These are phyloP conservation scores for Mycena capillaripes DNA, from an alignment of 768 basidiomycete genomes.

Conservation along the genomic window DNA sequence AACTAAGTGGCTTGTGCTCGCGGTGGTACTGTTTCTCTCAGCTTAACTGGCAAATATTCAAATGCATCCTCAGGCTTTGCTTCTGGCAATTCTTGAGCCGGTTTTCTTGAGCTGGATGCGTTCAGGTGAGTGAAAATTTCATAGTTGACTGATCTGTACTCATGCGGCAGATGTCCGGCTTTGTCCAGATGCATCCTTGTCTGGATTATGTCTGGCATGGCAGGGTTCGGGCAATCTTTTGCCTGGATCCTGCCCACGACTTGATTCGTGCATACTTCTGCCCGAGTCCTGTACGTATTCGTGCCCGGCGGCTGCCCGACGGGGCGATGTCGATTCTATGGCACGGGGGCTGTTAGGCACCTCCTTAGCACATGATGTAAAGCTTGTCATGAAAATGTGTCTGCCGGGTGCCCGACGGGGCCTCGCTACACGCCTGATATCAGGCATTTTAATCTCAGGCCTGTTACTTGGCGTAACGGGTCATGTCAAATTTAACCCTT, in stretches of 20 bases:
- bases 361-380: conserved; percentile 10
- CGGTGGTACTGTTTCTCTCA: too few relatives aligned
- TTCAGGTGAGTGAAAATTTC: neutral
- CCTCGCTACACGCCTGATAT: neutral
- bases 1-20: too few relatives aligned
- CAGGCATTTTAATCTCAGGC: neutral
- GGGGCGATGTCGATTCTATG: neutral
- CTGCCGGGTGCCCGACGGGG: neutral
- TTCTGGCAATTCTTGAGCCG: too few relatives aligned
- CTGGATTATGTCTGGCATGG: neutral
- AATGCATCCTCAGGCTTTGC: too few relatives aligned
- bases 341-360: neutral
- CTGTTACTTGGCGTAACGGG: neutral
- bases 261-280: neutral
- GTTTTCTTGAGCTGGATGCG: neutral
- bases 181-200: neutral
- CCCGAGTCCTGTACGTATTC: neutral
- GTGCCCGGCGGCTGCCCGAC: conserved; percentile 2
- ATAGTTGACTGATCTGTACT: neutral
- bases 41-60: too few relatives aligned
- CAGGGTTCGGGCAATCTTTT: neutral
- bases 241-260: neutral
- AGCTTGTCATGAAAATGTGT: neutral
- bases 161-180: neutral
- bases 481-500: neutral